phyloP scores from a whole-genome alignment of 78 protist genomes.

The Monosiga brevicollis region DNA sequence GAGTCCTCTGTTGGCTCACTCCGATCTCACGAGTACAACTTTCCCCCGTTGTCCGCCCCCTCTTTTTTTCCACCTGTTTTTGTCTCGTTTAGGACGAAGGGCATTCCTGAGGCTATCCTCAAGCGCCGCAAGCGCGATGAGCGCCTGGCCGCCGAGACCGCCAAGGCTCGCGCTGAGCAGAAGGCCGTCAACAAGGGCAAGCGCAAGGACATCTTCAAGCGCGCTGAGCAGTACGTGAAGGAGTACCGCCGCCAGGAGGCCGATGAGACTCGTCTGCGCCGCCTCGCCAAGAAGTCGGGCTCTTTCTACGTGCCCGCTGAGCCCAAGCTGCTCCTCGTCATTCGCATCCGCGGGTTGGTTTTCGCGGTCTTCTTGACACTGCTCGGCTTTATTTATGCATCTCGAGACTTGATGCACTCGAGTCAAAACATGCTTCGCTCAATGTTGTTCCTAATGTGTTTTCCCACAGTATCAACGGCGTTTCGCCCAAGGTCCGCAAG shows the following conservation, averaged over 20 bases:
- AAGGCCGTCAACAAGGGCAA: background rate
- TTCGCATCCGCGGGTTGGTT: constrained; percentile 91
- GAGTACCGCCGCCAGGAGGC: constrained; percentile 74
- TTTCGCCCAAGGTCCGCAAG: constrained; percentile 90
- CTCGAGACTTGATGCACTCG: too few relatives aligned
- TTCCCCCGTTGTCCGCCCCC: too few relatives aligned
- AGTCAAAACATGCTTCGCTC: too few relatives aligned
- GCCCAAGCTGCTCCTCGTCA: constrained; percentile 96
- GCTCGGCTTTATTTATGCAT: background rate
- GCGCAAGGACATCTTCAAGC: constrained; percentile 51
- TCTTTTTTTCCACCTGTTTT: too few relatives aligned
- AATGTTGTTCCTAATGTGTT: too few relatives aligned
- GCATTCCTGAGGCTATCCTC: constrained; percentile 51
- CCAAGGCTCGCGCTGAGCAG: constrained; percentile 10
- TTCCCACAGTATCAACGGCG: constrained; percentile 88
- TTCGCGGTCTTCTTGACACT: background rate
- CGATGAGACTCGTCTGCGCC: constrained; percentile 41
- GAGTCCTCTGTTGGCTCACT: too few relatives aligned
- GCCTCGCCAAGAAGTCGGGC: constrained; percentile 80
- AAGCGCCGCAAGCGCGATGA: constrained; percentile 74
- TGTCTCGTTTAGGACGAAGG: too few relatives aligned
- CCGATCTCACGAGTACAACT: too few relatives aligned
- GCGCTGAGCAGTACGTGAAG: constrained; percentile 76
- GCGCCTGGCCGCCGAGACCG: constrained; percentile 14
- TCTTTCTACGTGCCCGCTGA: constrained; percentile 88